Evolutionary conservation across 73 alveolate species (phyloP).

Genomic region (Effrenium voratum): DNA sequence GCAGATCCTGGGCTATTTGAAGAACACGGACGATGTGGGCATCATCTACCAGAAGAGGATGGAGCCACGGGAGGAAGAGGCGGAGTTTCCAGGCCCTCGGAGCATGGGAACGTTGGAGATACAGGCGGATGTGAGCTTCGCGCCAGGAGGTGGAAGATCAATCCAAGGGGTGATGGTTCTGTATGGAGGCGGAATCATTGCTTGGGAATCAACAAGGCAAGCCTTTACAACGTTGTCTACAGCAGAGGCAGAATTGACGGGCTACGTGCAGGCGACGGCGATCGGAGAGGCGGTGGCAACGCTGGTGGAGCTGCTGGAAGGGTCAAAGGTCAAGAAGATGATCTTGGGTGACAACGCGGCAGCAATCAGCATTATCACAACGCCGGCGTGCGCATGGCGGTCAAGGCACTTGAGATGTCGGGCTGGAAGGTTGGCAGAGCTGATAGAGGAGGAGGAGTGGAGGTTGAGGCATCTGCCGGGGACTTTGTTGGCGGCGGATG

Average conservation of each 20-base stretch:
- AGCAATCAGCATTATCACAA: too few relatives aligned
- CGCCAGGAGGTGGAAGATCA: neutral
- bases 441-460: too few relatives aligned
- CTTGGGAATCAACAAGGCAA: neutral
- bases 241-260: neutral
- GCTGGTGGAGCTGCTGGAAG: too few relatives aligned
- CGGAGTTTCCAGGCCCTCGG: neutral
- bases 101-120: neutral
- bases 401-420: too few relatives aligned
- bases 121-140: neutral
- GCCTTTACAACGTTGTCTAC: neutral
- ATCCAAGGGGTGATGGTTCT: neutral
- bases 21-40: neutral
- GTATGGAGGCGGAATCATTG: neutral
- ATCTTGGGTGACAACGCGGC: too few relatives aligned
- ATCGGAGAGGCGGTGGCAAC: too few relatives aligned
- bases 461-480: too few relatives aligned
- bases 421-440: too few relatives aligned
- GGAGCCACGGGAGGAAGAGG: neutral
- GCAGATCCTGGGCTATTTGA: neutral
- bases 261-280: too few relatives aligned
- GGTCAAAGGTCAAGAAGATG: too few relatives aligned
- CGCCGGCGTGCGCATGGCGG: too few relatives aligned
- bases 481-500: too few relatives aligned
- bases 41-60: neutral